Evolutionary conservation across 2,329 filamentous ascomycete genomes (phyloP), one percentile per base, ranked within the genome.

Genomic region (Onygenales sp.): DNA sequence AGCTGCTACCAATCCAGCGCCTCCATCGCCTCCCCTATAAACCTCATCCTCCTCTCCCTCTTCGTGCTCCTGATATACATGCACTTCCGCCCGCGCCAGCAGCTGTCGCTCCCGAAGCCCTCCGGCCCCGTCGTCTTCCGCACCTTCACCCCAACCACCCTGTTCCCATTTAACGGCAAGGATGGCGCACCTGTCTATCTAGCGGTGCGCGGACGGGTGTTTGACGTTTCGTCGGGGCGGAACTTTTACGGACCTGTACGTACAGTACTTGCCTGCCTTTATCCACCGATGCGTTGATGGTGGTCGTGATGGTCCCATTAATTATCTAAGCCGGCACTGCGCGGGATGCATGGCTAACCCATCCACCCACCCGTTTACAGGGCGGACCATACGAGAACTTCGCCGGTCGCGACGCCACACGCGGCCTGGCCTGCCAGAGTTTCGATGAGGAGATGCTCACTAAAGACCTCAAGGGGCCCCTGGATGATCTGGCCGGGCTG

Each of bases 391-490:
- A 98, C 70, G 85, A 85, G 69, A 97, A 97, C 75, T 98, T 98
- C 67, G 93, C 93, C 0, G 93, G 93, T 0, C 78, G 91, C 41
- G 93, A 98, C 71, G 93, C 93, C 17, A 89, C 82, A 59, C 80
- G 92, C 51, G 93, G 93, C 1, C 74, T 98, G 56, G 92, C 93
- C 1, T 88, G 82, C 69, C 89, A 91, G 55, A 95, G 89, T 74
- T 97, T 98, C 69, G 93, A 96, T 67, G 83, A 88, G 76, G 87
- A 91, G 6, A 95, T 97, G 90, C 74, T 97, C 72, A 97, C 93
- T 14, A 83, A 92, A 76, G 87, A 96, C 69, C 73, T 97, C 53
- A 82, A 93, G 54, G 92, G 82, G 0, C 89, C 89, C 44, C 74
- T 96, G 58, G 90, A 95, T 67, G 82, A 78, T 51, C 76, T 95